Percentiles rank a stretch among this genome's conserved stretches.
These are phyloP conservation scores for Solanum bulbocastanum DNA, from an alignment of 257 asterid genomes.

Conservation along the genomic window DNA sequence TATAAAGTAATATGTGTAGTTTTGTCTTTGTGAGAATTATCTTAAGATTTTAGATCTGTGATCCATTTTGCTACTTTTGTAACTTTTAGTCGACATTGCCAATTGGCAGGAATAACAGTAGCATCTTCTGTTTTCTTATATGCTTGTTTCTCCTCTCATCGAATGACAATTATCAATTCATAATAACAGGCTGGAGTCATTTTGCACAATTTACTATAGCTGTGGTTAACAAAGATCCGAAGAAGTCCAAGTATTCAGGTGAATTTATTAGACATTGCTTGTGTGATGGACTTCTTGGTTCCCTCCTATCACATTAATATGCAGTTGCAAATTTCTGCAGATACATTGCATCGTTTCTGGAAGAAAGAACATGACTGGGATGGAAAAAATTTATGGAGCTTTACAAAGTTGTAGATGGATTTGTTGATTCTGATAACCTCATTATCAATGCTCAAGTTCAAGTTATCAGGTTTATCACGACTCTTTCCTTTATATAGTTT, in stretches of 20 bases:
- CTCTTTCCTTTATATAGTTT: background rate
- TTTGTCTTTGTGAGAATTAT: background rate
- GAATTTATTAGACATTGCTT: background rate
- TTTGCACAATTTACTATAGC: slow-evolving; percentile 90
- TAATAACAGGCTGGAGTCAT: slow-evolving; percentile 80
- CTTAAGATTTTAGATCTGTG: background rate
- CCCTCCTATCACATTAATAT: background rate
- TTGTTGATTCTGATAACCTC: slow-evolving; percentile 75
- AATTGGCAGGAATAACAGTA: background rate
- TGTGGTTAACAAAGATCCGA: slow-evolving; percentile 90
- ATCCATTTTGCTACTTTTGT: background rate
- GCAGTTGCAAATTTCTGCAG: slow-evolving; percentile 21
- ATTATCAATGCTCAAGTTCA: slow-evolving; percentile 89
- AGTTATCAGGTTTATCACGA: slow-evolving; percentile 51
- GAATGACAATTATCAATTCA: background rate
- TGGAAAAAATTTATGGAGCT: slow-evolving; percentile 99
- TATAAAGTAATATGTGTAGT: background rate
- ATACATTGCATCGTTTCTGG: slow-evolving; percentile 88
- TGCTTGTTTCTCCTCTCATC: background rate
- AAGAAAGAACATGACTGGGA: slow-evolving; percentile 98
- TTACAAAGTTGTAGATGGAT: slow-evolving; percentile 71
- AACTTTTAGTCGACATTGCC: background rate
- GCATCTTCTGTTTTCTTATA: background rate
- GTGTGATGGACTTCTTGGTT: background rate
- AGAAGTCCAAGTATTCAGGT: slow-evolving; percentile 92